phyloP scores from a whole-genome alignment of 2,329 filamentous ascomycete genomes.

The Geoglossum cookeanum region DNA sequence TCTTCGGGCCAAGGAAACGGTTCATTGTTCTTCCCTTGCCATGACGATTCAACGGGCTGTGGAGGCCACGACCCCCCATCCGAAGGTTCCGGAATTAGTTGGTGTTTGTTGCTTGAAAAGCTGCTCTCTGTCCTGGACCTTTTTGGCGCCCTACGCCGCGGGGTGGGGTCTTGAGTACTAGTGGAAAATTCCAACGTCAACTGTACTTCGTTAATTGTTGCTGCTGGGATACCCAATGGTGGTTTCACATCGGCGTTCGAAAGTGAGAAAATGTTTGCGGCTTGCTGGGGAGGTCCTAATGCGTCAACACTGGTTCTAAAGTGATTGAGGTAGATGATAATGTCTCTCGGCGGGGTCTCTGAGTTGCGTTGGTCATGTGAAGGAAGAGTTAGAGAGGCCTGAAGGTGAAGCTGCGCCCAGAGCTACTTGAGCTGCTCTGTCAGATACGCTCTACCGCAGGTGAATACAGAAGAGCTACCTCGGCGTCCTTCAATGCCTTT shows the following conservation, averaged over 20 bases:
- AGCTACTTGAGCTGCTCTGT: constrained; percentile 11
- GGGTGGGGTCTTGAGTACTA: neutral
- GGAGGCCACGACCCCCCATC: neutral
- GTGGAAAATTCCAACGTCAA: constrained; percentile 12
- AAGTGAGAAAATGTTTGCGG: constrained; percentile 13
- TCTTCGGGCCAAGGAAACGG: neutral
- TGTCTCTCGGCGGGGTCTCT: neutral
- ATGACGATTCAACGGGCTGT: neutral
- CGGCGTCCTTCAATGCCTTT: neutral
- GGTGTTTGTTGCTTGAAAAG: neutral
- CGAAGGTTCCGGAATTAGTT: neutral
- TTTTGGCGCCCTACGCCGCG: neutral
- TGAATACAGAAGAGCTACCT: neutral
- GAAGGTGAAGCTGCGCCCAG: constrained; percentile 18
- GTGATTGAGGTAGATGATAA: constrained; percentile 2
- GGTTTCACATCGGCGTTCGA: constrained; percentile 16
- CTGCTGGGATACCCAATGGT: constrained; percentile 13
- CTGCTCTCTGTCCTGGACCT: neutral
- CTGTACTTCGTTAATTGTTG: constrained; percentile 15
- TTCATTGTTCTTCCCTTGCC: neutral
- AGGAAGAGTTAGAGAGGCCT: constrained; percentile 9
- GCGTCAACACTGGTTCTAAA: constrained; percentile 7
- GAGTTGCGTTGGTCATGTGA: neutral
- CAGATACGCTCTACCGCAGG: neutral
- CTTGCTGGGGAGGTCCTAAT: constrained; percentile 11